Evolutionary conservation across 306 rosid genomes (phyloP), one percentile per base, ranked within the genome.

Genomic region (Oemleria cerasiformis): DNA sequence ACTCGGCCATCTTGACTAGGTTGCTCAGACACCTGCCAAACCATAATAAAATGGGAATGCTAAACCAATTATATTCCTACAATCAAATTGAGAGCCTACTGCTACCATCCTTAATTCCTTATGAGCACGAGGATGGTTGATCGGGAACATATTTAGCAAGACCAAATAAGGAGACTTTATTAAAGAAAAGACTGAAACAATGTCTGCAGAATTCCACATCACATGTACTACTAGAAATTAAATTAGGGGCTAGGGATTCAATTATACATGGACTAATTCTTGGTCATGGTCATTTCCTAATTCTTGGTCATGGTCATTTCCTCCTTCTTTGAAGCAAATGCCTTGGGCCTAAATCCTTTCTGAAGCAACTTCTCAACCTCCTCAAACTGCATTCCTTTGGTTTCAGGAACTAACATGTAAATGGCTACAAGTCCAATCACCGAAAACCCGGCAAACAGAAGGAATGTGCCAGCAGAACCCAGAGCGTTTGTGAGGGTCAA

Each of bases 381-480:
- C 81, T 86, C 88, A 9, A 90, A 86, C 50, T 74, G 83, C 79
- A 88, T 60, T 3, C 92, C 94, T 65, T 81, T 88, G 53, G 94
- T 90, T 78, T 90, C 94, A 49, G 92, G 90, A 66, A 86, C 92
- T 3, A 81, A 59, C 12, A 63, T 23, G 65, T 81, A 84, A 34
- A 92, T 84, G 13, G 81, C 86, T 23, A 83, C 38, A 7, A 88
- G 76, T 63, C 92, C 97, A 34, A 83, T 0, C 1, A 77, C 23
- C 2, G 97, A 89, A 77, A 89, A 80, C 14, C 84, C 90, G 0
- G 92, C 89, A 61, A 92, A 92, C 34, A 88, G 81, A 42, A 94
- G 88, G 73, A 94, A 94, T 3, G 95, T 86, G n/a, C 92, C 89
- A 0, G 86, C 78, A 3, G 86, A 76, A 41, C 96, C 89, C 21